Conservation (phyloP, 2,329 filamentous ascomycete species). For the Graphilbum fragrans region DNA sequence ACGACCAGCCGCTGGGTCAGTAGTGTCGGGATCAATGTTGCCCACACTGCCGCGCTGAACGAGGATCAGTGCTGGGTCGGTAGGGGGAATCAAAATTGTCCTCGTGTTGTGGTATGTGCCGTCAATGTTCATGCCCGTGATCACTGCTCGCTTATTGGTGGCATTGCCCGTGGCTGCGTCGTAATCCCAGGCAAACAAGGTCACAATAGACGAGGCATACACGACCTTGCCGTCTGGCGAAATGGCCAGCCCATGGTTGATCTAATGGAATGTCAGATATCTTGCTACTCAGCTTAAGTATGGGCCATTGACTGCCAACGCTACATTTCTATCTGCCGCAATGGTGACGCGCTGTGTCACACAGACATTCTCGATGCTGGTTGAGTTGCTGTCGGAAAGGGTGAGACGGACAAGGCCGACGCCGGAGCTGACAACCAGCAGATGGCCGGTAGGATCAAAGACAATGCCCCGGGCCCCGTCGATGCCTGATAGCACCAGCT, state of each 20-base stretch:
- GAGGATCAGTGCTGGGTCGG: constrained; percentile 40
- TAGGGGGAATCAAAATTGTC: constrained; percentile 45
- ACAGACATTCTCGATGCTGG: constrained; percentile 6
- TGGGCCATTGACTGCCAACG: too few species aligned
- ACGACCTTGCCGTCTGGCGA: constrained; percentile 31
- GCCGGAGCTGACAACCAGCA: constrained; percentile 10
- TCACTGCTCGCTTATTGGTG: constrained; percentile 27
- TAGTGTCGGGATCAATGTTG: constrained; percentile 41
- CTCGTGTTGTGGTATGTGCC: constrained; percentile 43
- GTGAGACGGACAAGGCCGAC: constrained; percentile 5
- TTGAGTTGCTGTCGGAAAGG: constrained; percentile 8
- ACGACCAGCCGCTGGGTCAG: constrained; percentile 35
- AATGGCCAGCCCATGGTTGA: constrained; percentile 38
- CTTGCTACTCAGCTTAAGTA: too few species aligned
- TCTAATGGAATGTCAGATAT: constrained; percentile 14
- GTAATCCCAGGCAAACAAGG: constrained; percentile 49
- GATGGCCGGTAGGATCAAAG: constrained; percentile 11
- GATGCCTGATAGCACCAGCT: neutral
- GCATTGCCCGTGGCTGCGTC: constrained; percentile 35
- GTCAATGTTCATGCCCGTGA: constrained; percentile 32
- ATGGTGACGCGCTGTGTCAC: constrained; percentile 7
- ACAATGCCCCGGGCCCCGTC: neutral
- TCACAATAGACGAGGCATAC: constrained; percentile 38
- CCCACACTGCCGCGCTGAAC: constrained; percentile 34
- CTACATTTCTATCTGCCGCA: constrained; percentile 2